A percentile compares a stretch with the other conserved stretches of the same genome.
Conservation (phyloP, 2,329 filamentous ascomycete genomes). For the Passalora sequoiae region DNA sequence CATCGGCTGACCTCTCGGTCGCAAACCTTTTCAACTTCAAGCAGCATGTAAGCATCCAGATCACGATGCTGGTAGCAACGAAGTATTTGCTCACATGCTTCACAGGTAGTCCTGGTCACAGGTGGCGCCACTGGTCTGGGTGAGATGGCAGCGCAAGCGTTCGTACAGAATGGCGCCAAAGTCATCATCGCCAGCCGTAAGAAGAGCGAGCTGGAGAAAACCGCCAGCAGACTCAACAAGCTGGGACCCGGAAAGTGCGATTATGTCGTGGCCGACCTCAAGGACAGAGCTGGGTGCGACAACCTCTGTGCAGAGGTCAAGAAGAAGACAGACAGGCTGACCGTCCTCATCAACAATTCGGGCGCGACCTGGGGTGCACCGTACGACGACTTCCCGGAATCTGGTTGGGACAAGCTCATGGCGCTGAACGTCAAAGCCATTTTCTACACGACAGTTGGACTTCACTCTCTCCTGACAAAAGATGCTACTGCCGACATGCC, state of each 20-base stretch:
- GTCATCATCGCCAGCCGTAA: conserved; percentile 43
- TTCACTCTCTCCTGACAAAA: conserved; percentile 42
- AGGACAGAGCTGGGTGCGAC: conserved; percentile 41
- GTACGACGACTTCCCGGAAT: conserved; percentile 54
- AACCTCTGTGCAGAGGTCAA: conserved; percentile 40
- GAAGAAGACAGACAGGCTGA: conserved; percentile 42
- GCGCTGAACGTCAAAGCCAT: conserved; percentile 34
- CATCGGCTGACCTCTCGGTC: conserved; percentile 27
- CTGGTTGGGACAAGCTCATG: conserved; percentile 55
- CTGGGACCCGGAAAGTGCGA: conserved; percentile 44
- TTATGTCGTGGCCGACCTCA: conserved; percentile 42
- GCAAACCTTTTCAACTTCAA: conserved; percentile 35
- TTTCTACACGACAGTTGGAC: conserved; percentile 46
- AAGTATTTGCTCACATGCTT: too few species aligned
- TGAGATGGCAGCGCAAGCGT: conserved; percentile 44
- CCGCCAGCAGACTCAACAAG: conserved; percentile 39
- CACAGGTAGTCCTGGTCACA: conserved; percentile 39
- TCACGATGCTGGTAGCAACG: too few species aligned
- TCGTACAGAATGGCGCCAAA: conserved; percentile 41
- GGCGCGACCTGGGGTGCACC: conserved; percentile 47
- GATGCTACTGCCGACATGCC: conserved; percentile 38
- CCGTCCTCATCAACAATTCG: conserved; percentile 45
- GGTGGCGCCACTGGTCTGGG: conserved; percentile 46
- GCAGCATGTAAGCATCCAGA: conserved; percentile 21
- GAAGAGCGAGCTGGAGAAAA: conserved; percentile 42